Conservation (phyloP, 2,329 filamentous ascomycete genomes). For the Chaetomium globosum region DNA sequence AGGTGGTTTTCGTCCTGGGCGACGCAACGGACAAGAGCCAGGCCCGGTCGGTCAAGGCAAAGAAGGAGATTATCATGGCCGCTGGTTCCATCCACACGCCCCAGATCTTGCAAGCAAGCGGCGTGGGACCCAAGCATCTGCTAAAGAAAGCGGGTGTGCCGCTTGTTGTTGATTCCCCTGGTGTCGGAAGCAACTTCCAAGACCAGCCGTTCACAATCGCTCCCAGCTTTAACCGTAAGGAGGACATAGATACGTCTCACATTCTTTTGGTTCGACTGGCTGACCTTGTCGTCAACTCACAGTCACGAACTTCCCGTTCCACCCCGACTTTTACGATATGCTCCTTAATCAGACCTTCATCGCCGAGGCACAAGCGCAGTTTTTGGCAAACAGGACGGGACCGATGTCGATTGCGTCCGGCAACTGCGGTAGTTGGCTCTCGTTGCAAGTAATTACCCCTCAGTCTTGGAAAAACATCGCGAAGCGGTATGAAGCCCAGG, state of each 20-base stretch:
- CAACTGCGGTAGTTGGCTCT: constrained; percentile 38
- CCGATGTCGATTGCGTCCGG: constrained; percentile 37
- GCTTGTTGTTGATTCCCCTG: constrained; percentile 58
- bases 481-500: constrained; percentile 39
- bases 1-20: constrained; percentile 34
- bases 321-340: constrained; percentile 34
- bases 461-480: constrained; percentile 37
- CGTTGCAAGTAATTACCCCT: constrained; percentile 40
- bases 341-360: constrained; percentile 37
- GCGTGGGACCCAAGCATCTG: constrained; percentile 44
- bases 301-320: constrained; percentile 33
- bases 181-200: constrained; percentile 57
- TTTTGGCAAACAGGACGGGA: constrained; percentile 36
- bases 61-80: constrained; percentile 47
- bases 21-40: constrained; percentile 26
- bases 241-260: neutral
- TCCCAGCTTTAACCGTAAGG: constrained; percentile 29
- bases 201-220: constrained; percentile 41
- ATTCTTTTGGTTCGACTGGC: neutral
- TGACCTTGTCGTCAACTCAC: neutral
- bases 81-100: constrained; percentile 49
- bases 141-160: constrained; percentile 49
- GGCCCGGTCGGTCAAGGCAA: constrained; percentile 33
- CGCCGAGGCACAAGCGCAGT: constrained; percentile 35
- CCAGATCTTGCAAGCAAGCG: constrained; percentile 48